These are phyloP conservation scores for Candida ponderosae DNA, from an alignment of 805 yeast genomes.

Conservation along the genomic window DNA sequence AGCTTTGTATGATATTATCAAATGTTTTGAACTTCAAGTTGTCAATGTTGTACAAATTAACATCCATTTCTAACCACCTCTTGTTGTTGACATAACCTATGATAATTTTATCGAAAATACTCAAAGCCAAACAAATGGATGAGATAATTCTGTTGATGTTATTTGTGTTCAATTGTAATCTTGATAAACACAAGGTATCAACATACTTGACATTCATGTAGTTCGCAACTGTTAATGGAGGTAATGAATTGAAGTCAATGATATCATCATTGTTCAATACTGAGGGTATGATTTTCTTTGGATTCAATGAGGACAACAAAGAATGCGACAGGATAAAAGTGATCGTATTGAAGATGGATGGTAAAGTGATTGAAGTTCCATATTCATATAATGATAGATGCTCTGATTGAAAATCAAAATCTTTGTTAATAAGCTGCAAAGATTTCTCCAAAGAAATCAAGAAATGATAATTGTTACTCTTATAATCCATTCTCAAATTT, in stretches of 20 bases:
- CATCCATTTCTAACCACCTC: conserved; percentile 1
- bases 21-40: conserved; percentile 6
- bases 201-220: conserved; percentile 9
- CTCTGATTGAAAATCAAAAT: conserved; percentile 10
- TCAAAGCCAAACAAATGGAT: conserved; percentile 6
- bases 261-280: conserved; percentile 2
- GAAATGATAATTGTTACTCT: conserved; percentile 11
- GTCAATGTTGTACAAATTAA: conserved; percentile 3
- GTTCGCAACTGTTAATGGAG: conserved; percentile 19
- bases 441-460: conserved; percentile 8
- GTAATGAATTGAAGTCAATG: conserved; percentile 11
- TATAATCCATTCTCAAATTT: conserved; percentile 12
- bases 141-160: conserved; percentile 9
- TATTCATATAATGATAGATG: conserved; percentile 8
- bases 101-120: conserved; percentile 5
- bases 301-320: conserved; percentile 9
- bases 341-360: conserved; percentile 10
- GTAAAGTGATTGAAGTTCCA: conserved; percentile 14
- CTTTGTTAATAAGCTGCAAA: conserved; percentile 3
- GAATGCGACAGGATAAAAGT: conserved; percentile 9
- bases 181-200: conserved; percentile 1
- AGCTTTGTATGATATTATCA: conserved; percentile 8
- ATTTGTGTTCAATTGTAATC: conserved; percentile 6
- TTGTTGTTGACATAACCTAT: conserved; percentile 2
- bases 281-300: conserved; percentile 5